Evolutionary conservation across 2,329 filamentous ascomycete species (phyloP), one percentile per base, ranked within the genome.

Genomic region (Penicillium thymicola): DNA sequence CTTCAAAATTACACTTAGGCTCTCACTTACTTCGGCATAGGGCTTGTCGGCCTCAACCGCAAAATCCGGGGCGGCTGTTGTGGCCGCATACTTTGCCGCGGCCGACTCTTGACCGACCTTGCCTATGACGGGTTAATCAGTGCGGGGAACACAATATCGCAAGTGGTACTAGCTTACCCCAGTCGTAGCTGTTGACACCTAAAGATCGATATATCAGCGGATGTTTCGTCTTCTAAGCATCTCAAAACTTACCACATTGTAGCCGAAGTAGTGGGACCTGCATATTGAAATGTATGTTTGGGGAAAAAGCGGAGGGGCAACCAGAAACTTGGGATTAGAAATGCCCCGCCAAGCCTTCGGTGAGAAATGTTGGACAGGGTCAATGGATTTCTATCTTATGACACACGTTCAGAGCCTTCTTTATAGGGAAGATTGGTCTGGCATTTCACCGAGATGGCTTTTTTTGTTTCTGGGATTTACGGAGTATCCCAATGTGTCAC

Each of bases 131-230:
- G 60, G 58, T 57, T 62, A 27, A 21, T 74, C 59, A 76, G 70
- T 63, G 60, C 57, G 56, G 63, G 57, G 62, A 46, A 55, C 57
- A 49, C 28, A 55, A 43, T 30, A 25, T 46, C 37, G 41, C 42
- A 14, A 34, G 37, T 44, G 55, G 59, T 67, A 71, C 60, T 74
- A 59, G 21, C 79, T 65, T 76, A 86, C 85, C 94, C 94, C 94
- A 99, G 79, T 97, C 94, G 74, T 99, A 99, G 76, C 92, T 97
- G 77, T 97, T 97, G 71, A 96, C 91, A 70, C 93, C 94, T 88
- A 45, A n/a, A 21, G 8, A 21, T 5, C 27, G 36, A 40, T 44
- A 14, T 36, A 16, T 16, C 23, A 57, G 52, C 14, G 18, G n/a
- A 6, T 30, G 13, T 18, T 36, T 1, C 5, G 48, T 49, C 36